Conservation (phyloP, 1,284 basidiomycete species). For the Apiotrichum laibachii region DNA sequence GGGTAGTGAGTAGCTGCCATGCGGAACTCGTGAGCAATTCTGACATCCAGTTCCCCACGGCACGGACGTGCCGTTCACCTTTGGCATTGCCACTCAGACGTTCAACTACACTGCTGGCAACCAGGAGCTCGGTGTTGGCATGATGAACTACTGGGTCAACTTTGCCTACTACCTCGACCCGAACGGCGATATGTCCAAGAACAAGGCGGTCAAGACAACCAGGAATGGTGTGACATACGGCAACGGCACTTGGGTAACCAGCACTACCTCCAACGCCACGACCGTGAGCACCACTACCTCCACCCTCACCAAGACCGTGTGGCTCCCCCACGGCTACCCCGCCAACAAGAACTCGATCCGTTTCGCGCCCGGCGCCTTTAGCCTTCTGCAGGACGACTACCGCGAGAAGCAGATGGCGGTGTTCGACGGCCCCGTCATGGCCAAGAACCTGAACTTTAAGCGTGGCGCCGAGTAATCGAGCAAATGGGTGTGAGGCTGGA, state of each 20-base stretch:
- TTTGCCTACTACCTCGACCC: slow-evolving; percentile 43
- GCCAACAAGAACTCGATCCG: slow-evolving; percentile 29
- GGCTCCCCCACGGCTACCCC: no score
- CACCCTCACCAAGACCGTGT: no score
- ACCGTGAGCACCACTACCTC: no score
- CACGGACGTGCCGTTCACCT: slow-evolving; percentile 32
- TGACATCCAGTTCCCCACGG: slow-evolving; percentile 26
- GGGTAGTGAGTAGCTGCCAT: slow-evolving; percentile 26
- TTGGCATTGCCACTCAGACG: slow-evolving; percentile 18
- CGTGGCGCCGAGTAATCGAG: no score
- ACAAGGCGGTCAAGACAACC: no score
- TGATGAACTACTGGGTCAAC: slow-evolving; percentile 43
- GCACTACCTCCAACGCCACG: no score
- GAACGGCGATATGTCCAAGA: slow-evolving; percentile 17
- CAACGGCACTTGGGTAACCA: no score
- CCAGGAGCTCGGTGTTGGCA: slow-evolving; percentile 23
- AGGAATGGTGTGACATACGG: no score
- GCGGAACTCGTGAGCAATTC: background rate
- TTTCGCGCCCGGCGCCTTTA: slow-evolving; percentile 29
- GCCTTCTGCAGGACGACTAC: slow-evolving; percentile 38
- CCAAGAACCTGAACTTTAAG: no score
- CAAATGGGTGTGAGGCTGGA: no score
- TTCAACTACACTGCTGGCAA: slow-evolving; percentile 29
- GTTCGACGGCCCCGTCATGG: slow-evolving; percentile 21
- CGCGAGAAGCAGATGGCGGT: slow-evolving; percentile 35